These are phyloP conservation scores for Myxozyma kluyveri DNA, from an alignment of 805 yeast species.

Conservation along the genomic window DNA sequence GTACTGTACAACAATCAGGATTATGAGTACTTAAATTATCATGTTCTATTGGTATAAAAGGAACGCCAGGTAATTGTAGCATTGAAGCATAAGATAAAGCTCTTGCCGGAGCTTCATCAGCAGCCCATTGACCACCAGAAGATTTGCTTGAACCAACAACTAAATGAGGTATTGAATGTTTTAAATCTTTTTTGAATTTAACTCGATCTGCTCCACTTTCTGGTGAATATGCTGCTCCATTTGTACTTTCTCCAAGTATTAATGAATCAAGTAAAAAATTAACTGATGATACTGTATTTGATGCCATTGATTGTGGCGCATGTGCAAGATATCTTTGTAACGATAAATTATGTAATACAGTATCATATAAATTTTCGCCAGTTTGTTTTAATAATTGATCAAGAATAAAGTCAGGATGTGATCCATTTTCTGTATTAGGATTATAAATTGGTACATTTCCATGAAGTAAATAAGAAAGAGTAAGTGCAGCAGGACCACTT, in stretches of 20 bases:
- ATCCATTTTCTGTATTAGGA: constrained; percentile 27
- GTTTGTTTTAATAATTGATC: neutral
- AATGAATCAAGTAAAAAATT: constrained; percentile 35
- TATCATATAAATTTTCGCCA: constrained; percentile 6
- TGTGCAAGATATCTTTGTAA: constrained; percentile 31
- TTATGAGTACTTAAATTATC: neutral
- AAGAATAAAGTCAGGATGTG: constrained; percentile 35
- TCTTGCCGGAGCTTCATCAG: constrained; percentile 16
- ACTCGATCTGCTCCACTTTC: neutral
- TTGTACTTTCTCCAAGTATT: constrained; percentile 19
- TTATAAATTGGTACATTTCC: constrained; percentile 38
- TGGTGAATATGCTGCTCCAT: neutral
- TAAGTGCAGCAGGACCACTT: constrained; percentile 38
- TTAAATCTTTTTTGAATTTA: neutral
- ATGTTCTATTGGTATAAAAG: constrained; percentile 21
- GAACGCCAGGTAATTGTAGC: constrained; percentile 38
- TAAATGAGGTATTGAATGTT: constrained; percentile 23
- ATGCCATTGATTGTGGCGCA: constrained; percentile 26
- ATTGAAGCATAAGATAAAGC: constrained; percentile 38
- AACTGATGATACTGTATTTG: constrained; percentile 27
- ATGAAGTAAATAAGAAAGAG: constrained; percentile 36
- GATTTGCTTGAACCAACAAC: constrained; percentile 32
- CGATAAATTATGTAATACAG: constrained; percentile 20
- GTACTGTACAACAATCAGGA: constrained; percentile 1
- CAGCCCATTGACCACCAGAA: constrained; percentile 40